Percentiles rank a stretch among this genome's conserved stretches.
Evolutionary conservation across 2,329 filamentous ascomycete species (phyloP).

Genomic region (Venturia nashicola): DNA sequence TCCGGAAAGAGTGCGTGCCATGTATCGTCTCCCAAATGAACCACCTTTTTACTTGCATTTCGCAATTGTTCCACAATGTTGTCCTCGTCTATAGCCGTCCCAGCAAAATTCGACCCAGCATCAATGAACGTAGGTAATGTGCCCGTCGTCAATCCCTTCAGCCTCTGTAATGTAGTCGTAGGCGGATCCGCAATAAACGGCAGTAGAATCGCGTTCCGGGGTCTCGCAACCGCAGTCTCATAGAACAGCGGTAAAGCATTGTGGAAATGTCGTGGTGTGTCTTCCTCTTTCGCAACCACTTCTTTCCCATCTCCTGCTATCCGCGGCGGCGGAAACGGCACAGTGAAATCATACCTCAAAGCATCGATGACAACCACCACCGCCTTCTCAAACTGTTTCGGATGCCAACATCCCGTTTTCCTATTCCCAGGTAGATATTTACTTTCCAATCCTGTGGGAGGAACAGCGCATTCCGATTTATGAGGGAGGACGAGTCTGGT

Average conservation of each 20-base stretch:
- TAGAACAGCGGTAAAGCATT: conserved; percentile 80
- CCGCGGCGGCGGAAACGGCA: conserved; percentile 50
- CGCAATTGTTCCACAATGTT: conserved; percentile 55
- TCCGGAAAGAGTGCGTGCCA: conserved; percentile 89
- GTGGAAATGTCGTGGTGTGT: conserved; percentile 56
- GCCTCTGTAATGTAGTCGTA: conserved; percentile 78
- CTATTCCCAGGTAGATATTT: conserved; percentile 23
- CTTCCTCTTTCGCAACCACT: conserved; percentile 26
- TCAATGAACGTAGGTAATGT: conserved; percentile 93
- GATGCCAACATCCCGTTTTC: conserved; percentile 81
- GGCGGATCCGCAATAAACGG: conserved; percentile 97
- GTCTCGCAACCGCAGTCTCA: conserved; percentile 62
- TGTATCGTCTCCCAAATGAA: conserved; percentile 94
- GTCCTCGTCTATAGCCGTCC: conserved; percentile 91
- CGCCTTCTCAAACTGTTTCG: conserved; percentile 83
- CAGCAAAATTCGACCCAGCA: conserved; percentile 87
- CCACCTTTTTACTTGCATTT: conserved; percentile 60
- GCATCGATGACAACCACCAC: conserved; percentile 87
- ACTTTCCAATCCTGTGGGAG: conserved; percentile 35
- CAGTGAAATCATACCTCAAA: conserved; percentile 89
- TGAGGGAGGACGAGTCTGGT: conserved; percentile 72
- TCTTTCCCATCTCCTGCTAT: not conserved
- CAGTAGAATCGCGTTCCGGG: conserved; percentile 74
- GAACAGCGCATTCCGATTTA: conserved; percentile 62
- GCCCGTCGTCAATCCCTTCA: conserved; percentile 91